Conservation (phyloP, 1,139 yeast genomes). For the Suhomyces yuchorum region DNA sequence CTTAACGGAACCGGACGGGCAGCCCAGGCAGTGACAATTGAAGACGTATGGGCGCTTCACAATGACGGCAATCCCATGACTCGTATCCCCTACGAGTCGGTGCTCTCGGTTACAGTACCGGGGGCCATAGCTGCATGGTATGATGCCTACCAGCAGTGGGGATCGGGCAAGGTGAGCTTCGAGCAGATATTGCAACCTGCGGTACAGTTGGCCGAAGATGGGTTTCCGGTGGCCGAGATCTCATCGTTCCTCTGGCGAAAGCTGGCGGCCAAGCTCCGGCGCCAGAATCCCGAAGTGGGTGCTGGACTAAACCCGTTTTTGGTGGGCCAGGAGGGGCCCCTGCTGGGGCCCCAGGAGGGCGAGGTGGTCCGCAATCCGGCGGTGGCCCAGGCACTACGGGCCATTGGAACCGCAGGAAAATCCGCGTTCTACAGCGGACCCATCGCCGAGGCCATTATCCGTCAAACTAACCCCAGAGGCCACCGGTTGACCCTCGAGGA, state of each 20-base stretch:
- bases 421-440: constrained; percentile 70
- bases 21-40: constrained; percentile 54
- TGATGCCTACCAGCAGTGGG: constrained; percentile 70
- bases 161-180: constrained; percentile 65
- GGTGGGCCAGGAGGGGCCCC: no score
- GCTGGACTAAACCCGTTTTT: constrained; percentile 38
- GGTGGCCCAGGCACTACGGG: constrained; percentile 56
- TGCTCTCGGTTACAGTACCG: constrained; percentile 69
- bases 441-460: constrained; percentile 66
- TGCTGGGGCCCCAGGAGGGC: constrained; percentile 62
- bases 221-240: constrained; percentile 65
- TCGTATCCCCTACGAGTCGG: constrained; percentile 50
- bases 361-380: constrained; percentile 36
- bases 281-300: constrained; percentile 34
- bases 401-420: constrained; percentile 59
- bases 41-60: constrained; percentile 47
- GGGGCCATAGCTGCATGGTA: constrained; percentile 81
- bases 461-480: constrained; percentile 51
- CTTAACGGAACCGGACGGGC: constrained; percentile 80
- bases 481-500: constrained; percentile 62
- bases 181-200: constrained; percentile 69
- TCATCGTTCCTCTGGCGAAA: constrained; percentile 56
- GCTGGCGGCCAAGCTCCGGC: constrained; percentile 38
- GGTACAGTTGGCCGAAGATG: constrained; percentile 66
- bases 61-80: constrained; percentile 42